A percentile compares a stretch with the other conserved stretches of the same genome.
Conservation (phyloP, 2,329 filamentous ascomycete genomes). For the Cytospora mali region DNA sequence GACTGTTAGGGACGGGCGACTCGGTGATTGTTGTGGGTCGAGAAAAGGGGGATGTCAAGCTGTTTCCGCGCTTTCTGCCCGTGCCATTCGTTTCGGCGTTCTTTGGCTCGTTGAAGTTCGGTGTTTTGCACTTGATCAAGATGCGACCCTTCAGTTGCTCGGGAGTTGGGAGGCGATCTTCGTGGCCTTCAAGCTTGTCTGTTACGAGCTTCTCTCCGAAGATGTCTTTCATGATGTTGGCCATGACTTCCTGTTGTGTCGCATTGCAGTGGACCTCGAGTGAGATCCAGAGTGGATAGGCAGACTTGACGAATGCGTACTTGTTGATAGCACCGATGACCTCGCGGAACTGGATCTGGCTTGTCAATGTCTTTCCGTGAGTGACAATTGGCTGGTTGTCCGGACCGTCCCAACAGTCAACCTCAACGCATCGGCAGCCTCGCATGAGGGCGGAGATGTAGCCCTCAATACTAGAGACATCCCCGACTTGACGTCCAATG, state of each 20-base stretch:
- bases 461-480: slow-evolving; percentile 89
- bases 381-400: slow-evolving; percentile 88
- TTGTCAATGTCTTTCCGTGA: slow-evolving; percentile 88
- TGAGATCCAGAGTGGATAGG: slow-evolving; percentile 89
- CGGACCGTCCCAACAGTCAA: slow-evolving; percentile 95
- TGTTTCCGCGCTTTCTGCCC: slow-evolving; percentile 63
- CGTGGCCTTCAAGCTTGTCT: slow-evolving; percentile 70
- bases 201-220: slow-evolving; percentile 81
- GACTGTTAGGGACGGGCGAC: slow-evolving; percentile 56
- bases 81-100: slow-evolving; percentile 38
- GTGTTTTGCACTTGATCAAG: slow-evolving; percentile 92
- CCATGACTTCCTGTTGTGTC: slow-evolving; percentile 84
- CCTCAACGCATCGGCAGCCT: slow-evolving; percentile 92
- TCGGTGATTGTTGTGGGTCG: slow-evolving; percentile 65
- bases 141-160: slow-evolving; percentile 83
- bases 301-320: slow-evolving; percentile 87
- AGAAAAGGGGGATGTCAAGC: slow-evolving; percentile 76
- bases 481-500: slow-evolving; percentile 84
- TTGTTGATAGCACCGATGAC: slow-evolving; percentile 92
- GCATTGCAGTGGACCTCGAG: slow-evolving; percentile 92
- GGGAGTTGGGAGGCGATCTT: slow-evolving; percentile 75
- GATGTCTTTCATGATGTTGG: slow-evolving; percentile 80
- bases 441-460: slow-evolving; percentile 88
- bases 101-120: slow-evolving; percentile 56
- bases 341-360: slow-evolving; percentile 84